Conservation (phyloP, 805 yeast genomes). For the Dipodascus geniculatus region DNA sequence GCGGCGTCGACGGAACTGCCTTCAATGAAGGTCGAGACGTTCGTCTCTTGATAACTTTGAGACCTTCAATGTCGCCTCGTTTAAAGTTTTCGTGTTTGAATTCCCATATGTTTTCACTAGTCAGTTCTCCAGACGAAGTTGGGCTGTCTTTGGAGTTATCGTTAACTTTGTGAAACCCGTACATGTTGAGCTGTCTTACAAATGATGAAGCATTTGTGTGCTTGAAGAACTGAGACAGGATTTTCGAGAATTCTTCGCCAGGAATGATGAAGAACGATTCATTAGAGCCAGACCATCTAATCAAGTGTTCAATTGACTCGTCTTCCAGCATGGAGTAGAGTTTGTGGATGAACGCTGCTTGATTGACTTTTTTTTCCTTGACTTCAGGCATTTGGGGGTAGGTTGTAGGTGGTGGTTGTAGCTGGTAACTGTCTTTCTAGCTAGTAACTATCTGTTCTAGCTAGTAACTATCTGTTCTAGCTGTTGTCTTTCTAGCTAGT, state of each 20-base stretch:
- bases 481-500: too few relatives aligned
- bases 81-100: constrained; percentile 76
- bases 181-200: constrained; percentile 92
- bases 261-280: constrained; percentile 75
- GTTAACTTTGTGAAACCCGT: constrained; percentile 74
- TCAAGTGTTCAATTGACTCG: constrained; percentile 52
- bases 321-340: constrained; percentile 85
- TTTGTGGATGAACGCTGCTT: constrained; percentile 73
- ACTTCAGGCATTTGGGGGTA: neutral
- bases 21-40: constrained; percentile 34
- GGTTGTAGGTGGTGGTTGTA: neutral
- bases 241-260: constrained; percentile 76
- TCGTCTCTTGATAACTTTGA: constrained; percentile 69
- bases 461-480: too few relatives aligned
- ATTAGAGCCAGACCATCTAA: constrained; percentile 69
- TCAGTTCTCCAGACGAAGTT: neutral
- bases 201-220: constrained; percentile 91
- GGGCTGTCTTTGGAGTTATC: constrained; percentile 21
- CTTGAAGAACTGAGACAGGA: constrained; percentile 62
- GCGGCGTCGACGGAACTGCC: neutral
- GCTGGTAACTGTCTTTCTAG: too few relatives aligned
- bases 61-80: constrained; percentile 66
- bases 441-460: too few relatives aligned
- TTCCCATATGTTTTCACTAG: constrained; percentile 48
- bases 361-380: constrained; percentile 25